Evolutionary conservation across 2,329 filamentous ascomycete genomes (phyloP).

Genomic region (Exserohilum turcica): DNA sequence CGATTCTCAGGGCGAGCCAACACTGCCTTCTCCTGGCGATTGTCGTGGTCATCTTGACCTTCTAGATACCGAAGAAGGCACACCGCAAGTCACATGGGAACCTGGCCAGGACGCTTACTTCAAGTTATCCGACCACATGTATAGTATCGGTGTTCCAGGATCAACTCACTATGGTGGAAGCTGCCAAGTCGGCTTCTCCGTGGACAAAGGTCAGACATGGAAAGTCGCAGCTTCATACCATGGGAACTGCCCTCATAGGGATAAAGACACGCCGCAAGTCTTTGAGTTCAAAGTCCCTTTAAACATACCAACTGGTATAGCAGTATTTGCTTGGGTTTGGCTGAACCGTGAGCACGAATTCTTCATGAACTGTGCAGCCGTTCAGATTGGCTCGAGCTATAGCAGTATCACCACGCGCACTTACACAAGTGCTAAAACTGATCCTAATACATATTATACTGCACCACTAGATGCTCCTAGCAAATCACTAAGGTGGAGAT

Average conservation of each 20-base stretch:
- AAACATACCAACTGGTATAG: slow-evolving; percentile 46
- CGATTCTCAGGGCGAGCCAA: slow-evolving; percentile 28
- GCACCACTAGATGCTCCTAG: background rate
- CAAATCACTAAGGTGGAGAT: background rate
- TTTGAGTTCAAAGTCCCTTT: slow-evolving; percentile 51
- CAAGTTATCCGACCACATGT: slow-evolving; percentile 17
- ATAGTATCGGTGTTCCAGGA: slow-evolving; percentile 19
- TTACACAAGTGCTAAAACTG: background rate
- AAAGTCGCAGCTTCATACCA: slow-evolving; percentile 51
- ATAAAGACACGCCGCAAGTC: slow-evolving; percentile 42
- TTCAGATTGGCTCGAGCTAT: slow-evolving; percentile 42
- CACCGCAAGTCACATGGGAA: slow-evolving; percentile 46
- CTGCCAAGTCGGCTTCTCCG: slow-evolving; percentile 51
- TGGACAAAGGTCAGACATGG: slow-evolving; percentile 50
- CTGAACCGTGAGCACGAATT: slow-evolving; percentile 54
- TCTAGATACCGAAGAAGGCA: slow-evolving; percentile 48
- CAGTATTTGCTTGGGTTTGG: slow-evolving; percentile 54
- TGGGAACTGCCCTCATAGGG: slow-evolving; percentile 52
- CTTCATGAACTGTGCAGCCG: slow-evolving; percentile 52
- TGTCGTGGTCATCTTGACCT: slow-evolving; percentile 51
- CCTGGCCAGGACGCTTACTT: slow-evolving; percentile 48
- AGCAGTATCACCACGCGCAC: slow-evolving; percentile 6
- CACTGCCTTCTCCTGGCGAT: slow-evolving; percentile 31
- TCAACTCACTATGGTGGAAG: slow-evolving; percentile 48
- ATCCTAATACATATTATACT: slow-evolving; percentile 1